These are phyloP conservation scores for Hebeloma cylindrosporum DNA, from an alignment of 768 basidiomycete genomes.

Conservation along the genomic window DNA sequence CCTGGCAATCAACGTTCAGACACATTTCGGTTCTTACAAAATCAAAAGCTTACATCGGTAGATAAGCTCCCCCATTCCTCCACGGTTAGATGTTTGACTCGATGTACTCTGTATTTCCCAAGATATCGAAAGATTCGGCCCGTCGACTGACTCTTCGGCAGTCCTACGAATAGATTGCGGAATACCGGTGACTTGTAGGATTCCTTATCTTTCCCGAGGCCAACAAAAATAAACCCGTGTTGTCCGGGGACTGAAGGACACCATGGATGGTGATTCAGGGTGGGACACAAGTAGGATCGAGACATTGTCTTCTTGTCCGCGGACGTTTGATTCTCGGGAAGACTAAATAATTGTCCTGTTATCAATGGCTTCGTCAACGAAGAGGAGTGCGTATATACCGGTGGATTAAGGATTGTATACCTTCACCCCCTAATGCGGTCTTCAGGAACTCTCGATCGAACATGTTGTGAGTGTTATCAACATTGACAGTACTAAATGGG, in stretches of 20 bases:
- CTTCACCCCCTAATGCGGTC: conserved; percentile 39
- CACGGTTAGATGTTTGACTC: conserved; percentile 40
- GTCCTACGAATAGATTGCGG: conserved; percentile 47
- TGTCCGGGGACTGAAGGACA: conserved; percentile 47
- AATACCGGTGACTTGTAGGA: conserved; percentile 40
- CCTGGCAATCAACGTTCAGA: conserved; percentile 21
- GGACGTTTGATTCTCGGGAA: conserved; percentile 8
- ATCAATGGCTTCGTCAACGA: conserved; percentile 16
- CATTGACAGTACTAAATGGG: conserved; percentile 9
- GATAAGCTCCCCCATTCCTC: conserved; percentile 49
- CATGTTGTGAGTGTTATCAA: conserved; percentile 21
- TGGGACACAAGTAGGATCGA: conserved; percentile 48
- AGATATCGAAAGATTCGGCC: conserved; percentile 43
- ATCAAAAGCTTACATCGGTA: conserved; percentile 31
- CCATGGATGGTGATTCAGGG: conserved; percentile 55
- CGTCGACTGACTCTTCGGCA: conserved; percentile 26
- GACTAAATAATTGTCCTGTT: conserved; percentile 24
- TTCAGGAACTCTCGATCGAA: conserved; percentile 43
- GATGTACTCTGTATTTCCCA: conserved; percentile 44
- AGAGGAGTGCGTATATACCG: conserved; percentile 29
- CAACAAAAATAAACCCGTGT: conserved; percentile 59
- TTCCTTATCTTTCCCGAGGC: conserved; percentile 45
- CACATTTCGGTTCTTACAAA: neutral
- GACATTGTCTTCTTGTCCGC: conserved; percentile 32
- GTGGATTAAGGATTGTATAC: conserved; percentile 36